A percentile compares a stretch with the other conserved stretches of the same genome.
phyloP scores from a whole-genome alignment of 306 rosid genomes.

The Calophaca sinica region DNA sequence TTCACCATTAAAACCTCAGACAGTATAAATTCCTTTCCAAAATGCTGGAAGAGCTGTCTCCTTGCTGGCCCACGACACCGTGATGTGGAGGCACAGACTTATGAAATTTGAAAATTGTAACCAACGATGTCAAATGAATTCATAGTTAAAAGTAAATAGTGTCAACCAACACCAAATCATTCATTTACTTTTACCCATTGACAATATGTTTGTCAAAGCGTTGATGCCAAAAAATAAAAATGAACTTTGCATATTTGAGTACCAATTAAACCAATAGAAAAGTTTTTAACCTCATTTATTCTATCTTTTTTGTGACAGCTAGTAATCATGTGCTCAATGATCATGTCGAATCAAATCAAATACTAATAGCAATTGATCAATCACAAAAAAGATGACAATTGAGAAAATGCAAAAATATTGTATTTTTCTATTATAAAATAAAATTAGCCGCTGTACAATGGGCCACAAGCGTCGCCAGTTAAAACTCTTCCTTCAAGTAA shows the following conservation, averaged over 20 bases:
- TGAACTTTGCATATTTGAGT: not conserved
- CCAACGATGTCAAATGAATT: conserved; percentile 26
- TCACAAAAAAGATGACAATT: not conserved
- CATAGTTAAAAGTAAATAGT: conserved; percentile 4
- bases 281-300: conserved; percentile 9
- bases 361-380: not conserved
- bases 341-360: conserved; percentile 32
- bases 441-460: conserved; percentile 46
- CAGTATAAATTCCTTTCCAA: conserved; percentile 5
- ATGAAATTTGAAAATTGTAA: conserved; percentile 4
- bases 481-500: conserved; percentile 43
- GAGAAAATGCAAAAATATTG: conserved; percentile 4
- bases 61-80: conserved; percentile 39
- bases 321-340: conserved; percentile 36
- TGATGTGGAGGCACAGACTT: conserved; percentile 35
- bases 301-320: conserved; percentile 1
- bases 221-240: not conserved
- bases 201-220: conserved; percentile 27
- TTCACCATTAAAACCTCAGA: not conserved
- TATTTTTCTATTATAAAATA: conserved; percentile 15
- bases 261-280: conserved; percentile 15
- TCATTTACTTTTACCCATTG: conserved; percentile 15
- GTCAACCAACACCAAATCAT: conserved; percentile 36
- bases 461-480: conserved; percentile 38
- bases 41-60: conserved; percentile 38